phyloP scores from a whole-genome alignment of 2,329 filamentous ascomycete species.

The Colletotrichum zoysiae region DNA sequence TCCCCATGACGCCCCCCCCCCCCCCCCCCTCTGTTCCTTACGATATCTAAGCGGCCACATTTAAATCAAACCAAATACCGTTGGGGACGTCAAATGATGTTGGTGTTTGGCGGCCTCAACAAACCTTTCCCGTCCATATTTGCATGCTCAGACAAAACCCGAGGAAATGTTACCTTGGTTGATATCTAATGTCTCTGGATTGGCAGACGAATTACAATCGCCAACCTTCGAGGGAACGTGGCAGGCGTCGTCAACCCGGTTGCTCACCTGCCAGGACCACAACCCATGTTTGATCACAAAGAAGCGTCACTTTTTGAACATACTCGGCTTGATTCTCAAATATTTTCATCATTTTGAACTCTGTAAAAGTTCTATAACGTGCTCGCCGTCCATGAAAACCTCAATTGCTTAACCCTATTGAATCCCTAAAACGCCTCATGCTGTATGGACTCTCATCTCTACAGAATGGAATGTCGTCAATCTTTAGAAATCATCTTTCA shows the following conservation, averaged over 20 bases:
- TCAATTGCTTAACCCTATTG: neutral
- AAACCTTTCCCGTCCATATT: too few relatives aligned
- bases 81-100: neutral
- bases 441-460: conserved; percentile 6
- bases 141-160: neutral
- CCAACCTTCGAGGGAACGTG: neutral
- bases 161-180: neutral
- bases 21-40: neutral
- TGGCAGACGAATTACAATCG: neutral
- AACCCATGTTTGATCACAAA: neutral
- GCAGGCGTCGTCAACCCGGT: neutral
- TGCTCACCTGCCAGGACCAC: neutral
- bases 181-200: neutral
- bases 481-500: conserved; percentile 16
- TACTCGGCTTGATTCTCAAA: neutral
- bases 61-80: neutral
- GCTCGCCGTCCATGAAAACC: neutral
- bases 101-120: neutral
- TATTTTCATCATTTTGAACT: conserved; percentile 19
- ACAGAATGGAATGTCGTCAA: neutral
- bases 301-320: neutral
- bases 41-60: too few relatives aligned
- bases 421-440: conserved; percentile 25
- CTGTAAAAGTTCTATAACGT: conserved; percentile 8
- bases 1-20: too few relatives aligned